These are phyloP conservation scores for Prunella vulgaris DNA, from an alignment of 257 asterid genomes.

Conservation along the genomic window DNA sequence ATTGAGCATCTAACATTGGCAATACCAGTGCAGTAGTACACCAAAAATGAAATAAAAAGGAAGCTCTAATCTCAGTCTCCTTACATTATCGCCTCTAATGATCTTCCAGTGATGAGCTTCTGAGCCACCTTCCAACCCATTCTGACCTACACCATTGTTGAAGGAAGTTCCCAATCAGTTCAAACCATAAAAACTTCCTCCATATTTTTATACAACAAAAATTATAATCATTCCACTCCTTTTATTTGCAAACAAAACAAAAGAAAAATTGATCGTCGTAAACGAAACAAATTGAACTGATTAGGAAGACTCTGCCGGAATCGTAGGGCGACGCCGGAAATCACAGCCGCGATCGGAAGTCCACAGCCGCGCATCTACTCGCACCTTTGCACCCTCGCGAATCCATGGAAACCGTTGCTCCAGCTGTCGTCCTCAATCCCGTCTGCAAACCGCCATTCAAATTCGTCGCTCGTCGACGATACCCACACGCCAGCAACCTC, in stretches of 20 bases:
- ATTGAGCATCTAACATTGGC: neutral
- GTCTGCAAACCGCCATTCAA: no score
- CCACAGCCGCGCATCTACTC: no score
- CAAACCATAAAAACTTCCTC: neutral
- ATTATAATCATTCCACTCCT: neutral
- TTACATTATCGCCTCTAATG: constrained; percentile 91
- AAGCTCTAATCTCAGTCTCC: constrained; percentile 12
- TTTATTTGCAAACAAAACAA: neutral
- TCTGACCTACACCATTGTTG: no score
- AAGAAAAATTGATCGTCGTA: no score
- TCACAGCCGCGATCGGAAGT: no score
- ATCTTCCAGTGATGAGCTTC: constrained; percentile 86
- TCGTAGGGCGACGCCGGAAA: no score
- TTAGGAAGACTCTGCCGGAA: no score
- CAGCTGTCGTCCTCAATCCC: no score
- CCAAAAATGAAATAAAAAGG: neutral
- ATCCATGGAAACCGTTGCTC: no score
- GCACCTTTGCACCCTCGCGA: no score
- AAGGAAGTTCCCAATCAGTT: neutral
- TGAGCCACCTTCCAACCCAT: constrained; percentile 99
- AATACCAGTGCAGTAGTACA: neutral
- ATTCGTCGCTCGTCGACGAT: no score
- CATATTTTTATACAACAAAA: neutral
- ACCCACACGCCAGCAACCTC: no score
- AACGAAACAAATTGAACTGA: neutral